Percentiles rank a stretch among this genome's conserved stretches.
phyloP scores from a whole-genome alignment of 2,329 filamentous ascomycete genomes.

The Fusarium falciforme region DNA sequence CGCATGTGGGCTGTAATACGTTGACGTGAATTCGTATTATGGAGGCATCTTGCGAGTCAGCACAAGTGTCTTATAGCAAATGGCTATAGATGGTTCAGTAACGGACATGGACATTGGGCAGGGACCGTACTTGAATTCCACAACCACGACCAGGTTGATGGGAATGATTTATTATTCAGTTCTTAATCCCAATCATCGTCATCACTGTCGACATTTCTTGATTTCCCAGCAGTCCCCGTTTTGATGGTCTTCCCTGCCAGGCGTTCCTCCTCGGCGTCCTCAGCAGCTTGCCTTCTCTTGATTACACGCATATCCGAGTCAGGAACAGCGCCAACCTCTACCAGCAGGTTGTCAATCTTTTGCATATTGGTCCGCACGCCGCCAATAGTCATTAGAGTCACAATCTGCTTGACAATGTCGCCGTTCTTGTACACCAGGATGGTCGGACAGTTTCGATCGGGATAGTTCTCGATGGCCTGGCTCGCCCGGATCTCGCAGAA shows the following conservation, averaged over 20 bases:
- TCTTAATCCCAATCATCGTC: slow-evolving; percentile 73
- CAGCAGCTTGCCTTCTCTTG: slow-evolving; percentile 68
- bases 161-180: neutral
- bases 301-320: slow-evolving; percentile 82
- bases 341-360: slow-evolving; percentile 83
- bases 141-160: neutral
- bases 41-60: neutral
- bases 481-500: slow-evolving; percentile 95
- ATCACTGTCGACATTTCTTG: slow-evolving; percentile 61
- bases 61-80: neutral
- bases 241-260: slow-evolving; percentile 62
- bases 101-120: neutral
- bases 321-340: slow-evolving; percentile 84
- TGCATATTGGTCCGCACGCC: slow-evolving; percentile 77
- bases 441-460: slow-evolving; percentile 93
- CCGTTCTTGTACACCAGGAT: slow-evolving; percentile 93
- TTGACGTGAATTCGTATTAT: neutral
- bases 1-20: neutral
- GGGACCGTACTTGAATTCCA: neutral
- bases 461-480: slow-evolving; percentile 96
- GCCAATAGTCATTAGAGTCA: slow-evolving; percentile 85
- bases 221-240: slow-evolving; percentile 60
- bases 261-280: slow-evolving; percentile 70
- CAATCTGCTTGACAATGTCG: slow-evolving; percentile 89
- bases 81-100: neutral